Conservation (phyloP, 2,329 filamentous ascomycete species). For the Ascomycota sp. region DNA sequence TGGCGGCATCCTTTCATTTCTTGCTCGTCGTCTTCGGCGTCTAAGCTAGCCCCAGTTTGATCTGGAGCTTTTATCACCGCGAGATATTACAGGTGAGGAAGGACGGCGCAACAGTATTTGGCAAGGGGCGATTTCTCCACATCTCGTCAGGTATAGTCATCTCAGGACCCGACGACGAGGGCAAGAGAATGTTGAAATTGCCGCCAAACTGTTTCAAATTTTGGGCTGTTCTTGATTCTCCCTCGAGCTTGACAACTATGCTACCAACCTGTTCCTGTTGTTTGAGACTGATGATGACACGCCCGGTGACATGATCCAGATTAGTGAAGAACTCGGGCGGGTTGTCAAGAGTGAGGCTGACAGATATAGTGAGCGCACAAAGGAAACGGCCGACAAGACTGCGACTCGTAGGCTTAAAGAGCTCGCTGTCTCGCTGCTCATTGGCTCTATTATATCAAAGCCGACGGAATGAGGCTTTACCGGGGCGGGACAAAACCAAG, state of each 20-base stretch:
- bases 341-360: constrained; percentile 45
- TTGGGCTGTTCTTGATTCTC: constrained; percentile 52
- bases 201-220: constrained; percentile 18
- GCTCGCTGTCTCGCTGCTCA: too few species aligned
- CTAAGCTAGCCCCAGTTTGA: constrained; percentile 61
- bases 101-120: constrained; percentile 69
- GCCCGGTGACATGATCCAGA: constrained; percentile 50
- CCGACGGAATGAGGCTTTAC: too few species aligned
- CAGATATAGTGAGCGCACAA: constrained; percentile 30
- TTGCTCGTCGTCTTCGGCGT: constrained; percentile 28
- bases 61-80: constrained; percentile 64
- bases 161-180: constrained; percentile 39
- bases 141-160: constrained; percentile 46
- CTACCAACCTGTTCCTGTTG: constrained; percentile 51
- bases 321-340: constrained; percentile 59
- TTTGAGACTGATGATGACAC: constrained; percentile 33
- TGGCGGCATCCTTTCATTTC: constrained; percentile 8
- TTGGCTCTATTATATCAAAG: too few species aligned
- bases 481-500: too few species aligned
- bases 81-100: constrained; percentile 80
- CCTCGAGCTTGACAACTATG: constrained; percentile 67
- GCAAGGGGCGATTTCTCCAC: constrained; percentile 55
- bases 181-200: constrained; percentile 46
- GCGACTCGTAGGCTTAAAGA: not conserved
- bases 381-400: not conserved